phyloP scores from a whole-genome alignment of 352 stramenopile genomes.

The Phytophthora idaei region DNA sequence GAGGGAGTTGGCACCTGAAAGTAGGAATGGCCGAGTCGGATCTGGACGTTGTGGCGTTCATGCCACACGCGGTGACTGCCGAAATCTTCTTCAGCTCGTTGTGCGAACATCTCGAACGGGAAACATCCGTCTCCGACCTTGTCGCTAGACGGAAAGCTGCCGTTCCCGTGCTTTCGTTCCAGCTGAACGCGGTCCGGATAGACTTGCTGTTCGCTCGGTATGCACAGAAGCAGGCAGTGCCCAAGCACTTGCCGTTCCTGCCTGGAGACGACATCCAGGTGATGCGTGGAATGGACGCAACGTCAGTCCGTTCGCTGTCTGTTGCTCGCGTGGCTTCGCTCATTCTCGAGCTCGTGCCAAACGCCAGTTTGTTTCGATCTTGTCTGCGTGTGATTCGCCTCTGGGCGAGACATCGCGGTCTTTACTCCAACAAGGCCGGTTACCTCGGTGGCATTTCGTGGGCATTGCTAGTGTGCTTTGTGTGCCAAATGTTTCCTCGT shows the following conservation, averaged over 20 bases:
- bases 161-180: slow-evolving; percentile 77
- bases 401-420: slow-evolving; percentile 73
- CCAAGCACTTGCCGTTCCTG: slow-evolving; percentile 72
- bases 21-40: slow-evolving; percentile 78
- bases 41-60: slow-evolving; percentile 78
- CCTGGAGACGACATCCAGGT: slow-evolving; percentile 70
- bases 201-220: slow-evolving; percentile 83
- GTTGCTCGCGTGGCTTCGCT: slow-evolving; percentile 81
- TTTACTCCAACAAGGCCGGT: slow-evolving; percentile 88
- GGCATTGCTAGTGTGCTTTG: slow-evolving; percentile 85
- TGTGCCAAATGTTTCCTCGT: slow-evolving; percentile 89
- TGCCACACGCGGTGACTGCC: slow-evolving; percentile 64
- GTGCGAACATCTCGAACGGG: slow-evolving; percentile 48
- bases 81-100: slow-evolving; percentile 77
- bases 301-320: slow-evolving; percentile 78
- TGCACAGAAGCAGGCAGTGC: slow-evolving; percentile 59
- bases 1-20: slow-evolving; percentile 85
- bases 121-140: slow-evolving; percentile 57
- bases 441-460: slow-evolving; percentile 86
- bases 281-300: slow-evolving; percentile 72
- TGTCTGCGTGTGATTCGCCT: slow-evolving; percentile 77
- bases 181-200: slow-evolving; percentile 68
- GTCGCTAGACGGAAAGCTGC: slow-evolving; percentile 77
- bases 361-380: slow-evolving; percentile 69
- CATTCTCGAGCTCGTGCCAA: slow-evolving; percentile 83